phyloP scores from a whole-genome alignment of 768 basidiomycete genomes.

The Suillus discolor region DNA sequence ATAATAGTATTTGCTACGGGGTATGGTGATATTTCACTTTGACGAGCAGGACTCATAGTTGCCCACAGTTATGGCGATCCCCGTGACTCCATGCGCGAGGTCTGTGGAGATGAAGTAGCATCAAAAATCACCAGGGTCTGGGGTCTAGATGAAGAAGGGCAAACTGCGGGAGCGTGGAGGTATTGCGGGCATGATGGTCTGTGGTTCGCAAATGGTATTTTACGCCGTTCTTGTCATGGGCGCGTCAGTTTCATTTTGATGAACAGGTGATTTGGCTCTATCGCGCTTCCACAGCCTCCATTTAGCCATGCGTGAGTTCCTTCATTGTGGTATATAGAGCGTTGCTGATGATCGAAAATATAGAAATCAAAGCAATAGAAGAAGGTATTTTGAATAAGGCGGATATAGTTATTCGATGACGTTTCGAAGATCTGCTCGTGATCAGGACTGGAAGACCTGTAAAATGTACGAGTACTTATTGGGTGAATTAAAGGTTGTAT shows the following conservation, averaged over 20 bases:
- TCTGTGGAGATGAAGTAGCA: constrained; percentile 50
- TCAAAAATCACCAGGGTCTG: constrained; percentile 53
- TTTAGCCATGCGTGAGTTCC: constrained; percentile 32
- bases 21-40: constrained; percentile 12
- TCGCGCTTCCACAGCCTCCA: constrained; percentile 34
- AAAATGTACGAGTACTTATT: not conserved
- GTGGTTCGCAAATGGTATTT: constrained; percentile 31
- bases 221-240: not conserved
- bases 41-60: not conserved
- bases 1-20: constrained; percentile 34
- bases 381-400: constrained; percentile 21
- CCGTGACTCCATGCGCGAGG: constrained; percentile 38
- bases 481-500: not conserved
- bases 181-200: constrained; percentile 38
- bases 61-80: constrained; percentile 47
- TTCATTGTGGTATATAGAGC: not conserved
- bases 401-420: constrained; percentile 2
- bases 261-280: constrained; percentile 24
- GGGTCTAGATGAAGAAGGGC: constrained; percentile 67
- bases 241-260: not conserved
- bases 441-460: not conserved
- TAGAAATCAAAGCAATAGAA: constrained; percentile 35
- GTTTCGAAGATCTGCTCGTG: not conserved
- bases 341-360: constrained; percentile 3
- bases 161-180: constrained; percentile 45